Conservation (phyloP, 2,329 filamentous ascomycete genomes). For the Colletotrichum sp. region DNA sequence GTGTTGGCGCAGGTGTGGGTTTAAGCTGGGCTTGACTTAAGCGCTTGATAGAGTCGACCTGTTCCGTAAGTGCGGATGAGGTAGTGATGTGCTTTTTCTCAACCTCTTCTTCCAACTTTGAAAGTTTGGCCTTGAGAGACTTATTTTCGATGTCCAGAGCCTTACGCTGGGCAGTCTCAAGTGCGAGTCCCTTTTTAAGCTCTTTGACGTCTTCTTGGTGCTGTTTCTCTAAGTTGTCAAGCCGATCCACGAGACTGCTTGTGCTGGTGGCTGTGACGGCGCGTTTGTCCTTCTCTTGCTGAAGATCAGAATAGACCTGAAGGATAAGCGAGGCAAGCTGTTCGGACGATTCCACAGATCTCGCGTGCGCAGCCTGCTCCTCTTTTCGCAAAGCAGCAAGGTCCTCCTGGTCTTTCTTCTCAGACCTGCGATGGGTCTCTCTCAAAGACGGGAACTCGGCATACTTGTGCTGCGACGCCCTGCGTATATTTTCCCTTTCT, state of each 20-base stretch:
- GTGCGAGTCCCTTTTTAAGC: neutral
- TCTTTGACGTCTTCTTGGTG: constrained; percentile 3
- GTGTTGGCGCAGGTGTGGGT: neutral
- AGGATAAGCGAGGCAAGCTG: neutral
- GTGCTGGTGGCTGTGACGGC: neutral
- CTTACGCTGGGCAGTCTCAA: neutral
- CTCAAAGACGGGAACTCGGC: constrained; percentile 10
- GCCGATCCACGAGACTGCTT: neutral
- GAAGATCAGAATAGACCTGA: neutral
- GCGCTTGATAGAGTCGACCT: neutral
- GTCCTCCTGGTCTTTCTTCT: constrained; percentile 3
- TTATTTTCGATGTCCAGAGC: neutral
- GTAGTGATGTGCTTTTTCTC: neutral
- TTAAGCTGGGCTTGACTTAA: neutral
- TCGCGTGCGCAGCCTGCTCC: neutral
- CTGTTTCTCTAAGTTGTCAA: neutral
- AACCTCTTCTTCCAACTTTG: neutral
- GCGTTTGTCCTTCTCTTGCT: neutral
- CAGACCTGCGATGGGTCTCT: neutral
- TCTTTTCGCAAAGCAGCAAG: neutral
- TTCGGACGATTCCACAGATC: neutral
- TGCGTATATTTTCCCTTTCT: neutral
- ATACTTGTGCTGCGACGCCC: neutral
- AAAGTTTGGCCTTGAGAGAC: neutral
- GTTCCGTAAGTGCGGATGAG: neutral